Conservation (phyloP, 139 green algal genomes). For the Coelastrella sp. region DNA sequence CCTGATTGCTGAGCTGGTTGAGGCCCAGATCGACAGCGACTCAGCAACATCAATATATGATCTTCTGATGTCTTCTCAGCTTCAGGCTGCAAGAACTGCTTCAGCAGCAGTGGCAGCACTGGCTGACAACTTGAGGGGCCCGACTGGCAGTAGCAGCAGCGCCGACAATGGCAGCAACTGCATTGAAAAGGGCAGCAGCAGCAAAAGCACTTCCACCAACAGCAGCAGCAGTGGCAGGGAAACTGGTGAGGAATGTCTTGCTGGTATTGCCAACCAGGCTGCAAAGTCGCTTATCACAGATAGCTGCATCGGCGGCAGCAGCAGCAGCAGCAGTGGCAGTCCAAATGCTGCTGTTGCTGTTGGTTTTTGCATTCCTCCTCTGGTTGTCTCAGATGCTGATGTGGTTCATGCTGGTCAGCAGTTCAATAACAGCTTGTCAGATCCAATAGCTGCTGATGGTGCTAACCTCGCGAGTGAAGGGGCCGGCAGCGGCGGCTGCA, state of each 20-base stretch:
- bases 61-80: conserved; percentile 1
- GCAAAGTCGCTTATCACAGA: too few species aligned
- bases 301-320: too few species aligned
- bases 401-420: too few species aligned
- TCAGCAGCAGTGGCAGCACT: conserved; percentile 21
- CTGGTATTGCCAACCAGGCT: too few species aligned
- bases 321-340: neutral
- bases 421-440: too few species aligned
- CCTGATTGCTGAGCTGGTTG: neutral
- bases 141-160: neutral
- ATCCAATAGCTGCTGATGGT: too few species aligned
- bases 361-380: too few species aligned
- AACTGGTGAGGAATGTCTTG: too few species aligned
- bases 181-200: neutral
- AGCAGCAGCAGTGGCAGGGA: neutral
- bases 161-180: neutral
- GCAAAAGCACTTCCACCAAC: neutral
- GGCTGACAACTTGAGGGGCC: neutral
- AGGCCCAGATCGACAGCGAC: neutral
- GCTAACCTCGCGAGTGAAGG: too few species aligned
- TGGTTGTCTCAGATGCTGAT: too few species aligned
- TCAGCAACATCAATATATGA: neutral
- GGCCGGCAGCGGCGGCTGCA: too few species aligned
- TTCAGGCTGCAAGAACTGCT: conserved; percentile 29
- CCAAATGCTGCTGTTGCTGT: neutral